Conservation (phyloP, 2,329 filamentous ascomycete species). For the Mycosphaerella arachidis region DNA sequence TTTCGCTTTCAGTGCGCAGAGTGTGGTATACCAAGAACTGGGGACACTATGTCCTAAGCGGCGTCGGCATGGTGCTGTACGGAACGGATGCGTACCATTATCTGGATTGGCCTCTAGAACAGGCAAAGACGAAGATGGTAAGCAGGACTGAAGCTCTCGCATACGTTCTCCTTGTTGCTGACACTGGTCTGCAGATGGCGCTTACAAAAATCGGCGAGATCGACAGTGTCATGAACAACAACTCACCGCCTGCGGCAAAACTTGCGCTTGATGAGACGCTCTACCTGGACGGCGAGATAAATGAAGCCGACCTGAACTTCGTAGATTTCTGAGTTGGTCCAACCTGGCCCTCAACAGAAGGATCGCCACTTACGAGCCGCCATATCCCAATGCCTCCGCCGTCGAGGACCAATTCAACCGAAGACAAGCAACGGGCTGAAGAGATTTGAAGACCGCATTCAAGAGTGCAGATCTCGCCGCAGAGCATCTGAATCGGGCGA, state of each 20-base stretch:
- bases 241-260: not conserved
- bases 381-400: not conserved
- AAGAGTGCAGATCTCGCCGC: too few species aligned
- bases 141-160: not conserved
- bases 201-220: conserved; percentile 1
- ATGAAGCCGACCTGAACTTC: not conserved
- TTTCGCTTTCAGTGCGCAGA: conserved; percentile 10
- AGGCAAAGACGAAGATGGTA: conserved; percentile 4
- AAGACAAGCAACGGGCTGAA: not conserved
- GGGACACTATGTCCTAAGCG: conserved; percentile 4
- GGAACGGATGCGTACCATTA: conserved; percentile 5
- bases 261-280: not conserved
- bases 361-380: not conserved
- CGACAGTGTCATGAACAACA: conserved; percentile 6
- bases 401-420: not conserved
- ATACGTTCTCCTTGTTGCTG: not conserved
- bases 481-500: too few species aligned
- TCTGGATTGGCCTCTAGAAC: conserved; percentile 7
- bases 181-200: not conserved
- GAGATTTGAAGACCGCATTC: too few species aligned
- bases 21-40: conserved; percentile 8
- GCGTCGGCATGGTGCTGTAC: conserved; percentile 5
- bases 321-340: not conserved
- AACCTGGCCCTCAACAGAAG: not conserved
- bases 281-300: not conserved